Percentiles rank a stretch among this genome's conserved stretches.
Evolutionary conservation across 306 rosid species (phyloP).

Genomic region (Prunus fruticosa): DNA sequence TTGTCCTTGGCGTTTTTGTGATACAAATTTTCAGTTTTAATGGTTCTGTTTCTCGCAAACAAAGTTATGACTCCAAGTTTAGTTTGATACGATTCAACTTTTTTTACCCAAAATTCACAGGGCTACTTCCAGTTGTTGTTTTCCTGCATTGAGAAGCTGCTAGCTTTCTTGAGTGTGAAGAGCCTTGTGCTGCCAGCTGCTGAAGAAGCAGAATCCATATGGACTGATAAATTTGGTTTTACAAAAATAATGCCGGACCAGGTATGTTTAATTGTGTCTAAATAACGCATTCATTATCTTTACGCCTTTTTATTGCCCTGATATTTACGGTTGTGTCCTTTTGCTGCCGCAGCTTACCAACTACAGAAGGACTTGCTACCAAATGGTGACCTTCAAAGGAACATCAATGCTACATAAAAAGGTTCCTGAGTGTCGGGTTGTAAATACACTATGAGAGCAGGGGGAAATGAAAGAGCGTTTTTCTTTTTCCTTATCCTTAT

Average conservation of each 20-base stretch:
- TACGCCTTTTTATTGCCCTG: conserved; percentile 2
- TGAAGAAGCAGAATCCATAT: conserved; percentile 86
- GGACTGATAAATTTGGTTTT: conserved; percentile 87
- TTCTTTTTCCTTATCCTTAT: background rate
- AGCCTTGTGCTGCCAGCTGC: conserved; percentile 93
- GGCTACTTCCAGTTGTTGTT: conserved; percentile 92
- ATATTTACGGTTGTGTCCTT: conserved; percentile 5
- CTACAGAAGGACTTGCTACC: conserved; percentile 72
- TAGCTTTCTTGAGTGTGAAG: conserved; percentile 69
- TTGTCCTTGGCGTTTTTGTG: background rate
- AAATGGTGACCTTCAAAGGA: conserved; percentile 85
- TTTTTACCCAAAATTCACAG: conserved; percentile 33
- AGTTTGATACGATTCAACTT: background rate
- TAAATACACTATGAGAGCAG: conserved; percentile 25
- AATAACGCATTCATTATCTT: background rate
- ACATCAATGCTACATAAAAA: conserved; percentile 83
- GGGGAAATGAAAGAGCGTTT: background rate
- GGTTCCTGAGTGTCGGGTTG: conserved; percentile 61
- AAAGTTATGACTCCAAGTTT: background rate
- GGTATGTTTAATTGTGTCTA: conserved; percentile 40
- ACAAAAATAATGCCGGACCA: conserved; percentile 67
- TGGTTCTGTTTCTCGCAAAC: background rate
- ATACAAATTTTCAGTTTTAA: background rate
- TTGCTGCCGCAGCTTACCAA: conserved; percentile 57
- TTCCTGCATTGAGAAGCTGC: conserved; percentile 83